phyloP scores from a whole-genome alignment of 768 basidiomycete species.

The Artomyces pyxidatus region DNA sequence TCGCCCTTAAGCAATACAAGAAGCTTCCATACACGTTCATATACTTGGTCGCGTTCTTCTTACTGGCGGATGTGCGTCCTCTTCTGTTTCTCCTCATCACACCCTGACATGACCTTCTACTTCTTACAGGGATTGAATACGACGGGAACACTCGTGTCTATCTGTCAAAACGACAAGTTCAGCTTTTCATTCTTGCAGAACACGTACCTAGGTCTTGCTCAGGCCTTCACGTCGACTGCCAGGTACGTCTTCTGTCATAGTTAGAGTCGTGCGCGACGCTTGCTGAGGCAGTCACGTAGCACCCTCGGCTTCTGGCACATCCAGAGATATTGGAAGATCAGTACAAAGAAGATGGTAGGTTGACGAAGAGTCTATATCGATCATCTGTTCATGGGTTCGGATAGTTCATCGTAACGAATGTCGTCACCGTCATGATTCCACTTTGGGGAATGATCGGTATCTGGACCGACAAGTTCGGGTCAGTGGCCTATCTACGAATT shows the following conservation, averaged over 20 bases:
- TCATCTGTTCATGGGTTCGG: neutral
- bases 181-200: conserved; percentile 74
- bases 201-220: conserved; percentile 69
- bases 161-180: conserved; percentile 79
- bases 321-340: conserved; percentile 69
- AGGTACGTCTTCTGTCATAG: conserved; percentile 14
- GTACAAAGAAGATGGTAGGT: conserved; percentile 72
- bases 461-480: conserved; percentile 73
- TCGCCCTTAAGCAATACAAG: conserved; percentile 65
- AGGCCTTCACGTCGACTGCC: conserved; percentile 64
- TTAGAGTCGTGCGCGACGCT: neutral
- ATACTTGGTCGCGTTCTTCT: conserved; percentile 69
- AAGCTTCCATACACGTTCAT: conserved; percentile 75
- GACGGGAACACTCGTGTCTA: conserved; percentile 63
- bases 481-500: too few relatives aligned
- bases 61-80: conserved; percentile 64
- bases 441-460: conserved; percentile 85
- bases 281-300: conserved; percentile 23
- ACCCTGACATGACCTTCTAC: neutral
- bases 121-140: conserved; percentile 63
- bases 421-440: conserved; percentile 69
- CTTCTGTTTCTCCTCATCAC: neutral
- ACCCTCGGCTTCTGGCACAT: conserved; percentile 81
- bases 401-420: conserved; percentile 70
- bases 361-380: neutral